These are phyloP conservation scores for Debaryomyces maramus DNA, from an alignment of 805 yeast species.

Conservation along the genomic window DNA sequence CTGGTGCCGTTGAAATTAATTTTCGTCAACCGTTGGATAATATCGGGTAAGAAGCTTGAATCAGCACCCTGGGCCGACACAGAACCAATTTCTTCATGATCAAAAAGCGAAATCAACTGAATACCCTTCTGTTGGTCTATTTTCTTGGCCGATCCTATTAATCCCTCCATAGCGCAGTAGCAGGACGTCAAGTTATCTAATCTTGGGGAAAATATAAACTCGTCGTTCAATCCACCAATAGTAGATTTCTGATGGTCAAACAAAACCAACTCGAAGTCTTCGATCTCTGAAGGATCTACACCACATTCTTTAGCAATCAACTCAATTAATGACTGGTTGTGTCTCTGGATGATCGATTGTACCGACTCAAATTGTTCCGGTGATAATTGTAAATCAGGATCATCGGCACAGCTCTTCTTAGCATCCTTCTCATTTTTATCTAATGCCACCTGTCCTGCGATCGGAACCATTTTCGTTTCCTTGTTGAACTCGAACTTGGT, in stretches of 20 bases:
- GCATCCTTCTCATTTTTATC: conserved; percentile 19
- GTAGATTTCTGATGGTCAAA: conserved; percentile 83
- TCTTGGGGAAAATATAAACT: conserved; percentile 88
- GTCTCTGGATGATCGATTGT: conserved; percentile 67
- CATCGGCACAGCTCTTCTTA: conserved; percentile 45
- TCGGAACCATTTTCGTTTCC: conserved; percentile 83
- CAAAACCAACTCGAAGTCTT: conserved; percentile 85
- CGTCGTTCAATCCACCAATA: conserved; percentile 87
- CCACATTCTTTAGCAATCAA: conserved; percentile 66
- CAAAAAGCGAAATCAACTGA: conserved; percentile 79
- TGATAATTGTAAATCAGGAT: conserved; percentile 47
- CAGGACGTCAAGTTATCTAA: conserved; percentile 90
- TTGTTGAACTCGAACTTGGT: conserved; percentile 83
- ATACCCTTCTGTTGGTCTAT: conserved; percentile 56
- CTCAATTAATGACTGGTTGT: conserved; percentile 67
- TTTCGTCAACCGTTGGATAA: conserved; percentile 63
- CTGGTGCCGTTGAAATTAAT: conserved; percentile 16
- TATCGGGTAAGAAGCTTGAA: conserved; percentile 82
- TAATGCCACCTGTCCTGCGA: conserved; percentile 59
- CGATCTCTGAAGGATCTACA: conserved; percentile 57
- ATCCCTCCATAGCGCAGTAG: conserved; percentile 72
- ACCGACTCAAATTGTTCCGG: conserved; percentile 64
- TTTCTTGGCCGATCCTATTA: conserved; percentile 52
- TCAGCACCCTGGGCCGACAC: conserved; percentile 95
- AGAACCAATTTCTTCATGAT: conserved; percentile 96